Conservation (phyloP, 2,329 filamentous ascomycete genomes). For the Fusarium drepaniforme region DNA sequence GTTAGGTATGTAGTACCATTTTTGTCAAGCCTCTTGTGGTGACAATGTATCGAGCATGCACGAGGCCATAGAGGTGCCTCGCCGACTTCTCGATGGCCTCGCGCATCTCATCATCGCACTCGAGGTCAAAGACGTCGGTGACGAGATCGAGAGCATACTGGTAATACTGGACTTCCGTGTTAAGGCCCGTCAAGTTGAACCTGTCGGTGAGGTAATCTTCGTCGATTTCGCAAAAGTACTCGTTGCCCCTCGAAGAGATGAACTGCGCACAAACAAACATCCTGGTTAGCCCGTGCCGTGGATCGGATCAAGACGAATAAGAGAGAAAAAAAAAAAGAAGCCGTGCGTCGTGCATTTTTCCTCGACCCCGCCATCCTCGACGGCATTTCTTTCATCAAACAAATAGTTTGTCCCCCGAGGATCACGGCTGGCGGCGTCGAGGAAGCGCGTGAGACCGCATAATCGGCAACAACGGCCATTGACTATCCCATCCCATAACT, state of each 20-base stretch:
- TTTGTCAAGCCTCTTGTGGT: constrained; percentile 94
- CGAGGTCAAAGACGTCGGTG: constrained; percentile 97
- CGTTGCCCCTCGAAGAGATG: constrained; percentile 96
- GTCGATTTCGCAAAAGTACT: constrained; percentile 99
- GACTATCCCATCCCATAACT: constrained; percentile 54
- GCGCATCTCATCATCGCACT: constrained; percentile 98
- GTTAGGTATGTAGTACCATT: constrained; percentile 74
- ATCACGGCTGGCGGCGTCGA: not conserved
- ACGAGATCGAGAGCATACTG: constrained; percentile 98
- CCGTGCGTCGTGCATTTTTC: constrained; percentile 7
- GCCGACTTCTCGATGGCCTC: constrained; percentile 99
- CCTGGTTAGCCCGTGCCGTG: constrained; percentile 26
- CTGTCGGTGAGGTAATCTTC: constrained; percentile 98
- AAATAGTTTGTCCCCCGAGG: not conserved
- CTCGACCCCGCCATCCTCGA: constrained; percentile 18
- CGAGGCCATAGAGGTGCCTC: constrained; percentile 92
- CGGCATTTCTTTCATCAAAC: not conserved
- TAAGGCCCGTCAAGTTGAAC: constrained; percentile 97
- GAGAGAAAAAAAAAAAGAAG: not conserved
- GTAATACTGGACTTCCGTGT: constrained; percentile 98
- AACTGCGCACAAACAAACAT: constrained; percentile 70
- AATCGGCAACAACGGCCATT: not conserved
- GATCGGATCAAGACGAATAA: not conserved
- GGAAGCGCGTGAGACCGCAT: constrained; percentile 10
- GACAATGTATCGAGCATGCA: constrained; percentile 96